Conservation (phyloP, 2,329 filamentous ascomycete species). For the Aspergillus persii region DNA sequence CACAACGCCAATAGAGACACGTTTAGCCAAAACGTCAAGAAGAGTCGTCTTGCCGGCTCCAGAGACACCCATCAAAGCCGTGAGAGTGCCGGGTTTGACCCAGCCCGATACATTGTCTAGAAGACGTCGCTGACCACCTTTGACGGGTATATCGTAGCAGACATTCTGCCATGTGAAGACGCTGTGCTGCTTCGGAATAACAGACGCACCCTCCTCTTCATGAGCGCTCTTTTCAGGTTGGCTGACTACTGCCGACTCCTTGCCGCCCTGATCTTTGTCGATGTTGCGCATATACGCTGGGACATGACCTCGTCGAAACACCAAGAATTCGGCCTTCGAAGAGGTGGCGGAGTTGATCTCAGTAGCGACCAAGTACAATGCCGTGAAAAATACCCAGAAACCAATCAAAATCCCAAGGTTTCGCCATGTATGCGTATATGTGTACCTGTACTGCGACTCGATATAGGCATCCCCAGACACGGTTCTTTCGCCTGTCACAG, state of each 20-base stretch:
- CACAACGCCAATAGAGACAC: slow-evolving; percentile 61
- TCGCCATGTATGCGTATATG: slow-evolving; percentile 59
- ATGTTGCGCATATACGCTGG: slow-evolving; percentile 37
- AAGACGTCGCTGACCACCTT: slow-evolving; percentile 51
- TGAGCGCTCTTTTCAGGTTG: slow-evolving; percentile 13
- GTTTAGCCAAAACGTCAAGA: slow-evolving; percentile 56
- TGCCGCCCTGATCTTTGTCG: slow-evolving; percentile 22
- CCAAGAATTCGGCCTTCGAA: slow-evolving; percentile 66
- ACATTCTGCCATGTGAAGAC: slow-evolving; percentile 56
- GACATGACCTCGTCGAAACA: slow-evolving; percentile 60
- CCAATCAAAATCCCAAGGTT: slow-evolving; percentile 68
- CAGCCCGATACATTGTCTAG: slow-evolving; percentile 55
- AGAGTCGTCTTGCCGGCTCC: slow-evolving; percentile 64
- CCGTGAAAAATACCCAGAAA: slow-evolving; percentile 64
- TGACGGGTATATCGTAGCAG: slow-evolving; percentile 54
- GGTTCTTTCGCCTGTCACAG: slow-evolving; percentile 52
- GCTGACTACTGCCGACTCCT: slow-evolving; percentile 13
- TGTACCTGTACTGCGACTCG: slow-evolving; percentile 55
- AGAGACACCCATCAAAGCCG: slow-evolving; percentile 60
- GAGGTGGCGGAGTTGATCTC: slow-evolving; percentile 64
- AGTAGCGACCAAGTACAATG: slow-evolving; percentile 60
- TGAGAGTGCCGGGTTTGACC: slow-evolving; percentile 57
- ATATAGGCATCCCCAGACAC: slow-evolving; percentile 65
- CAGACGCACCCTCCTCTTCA: slow-evolving; percentile 17
- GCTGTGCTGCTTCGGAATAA: slow-evolving; percentile 36